Conservation (phyloP, 768 basidiomycete species). For the Collybia mongolica region DNA sequence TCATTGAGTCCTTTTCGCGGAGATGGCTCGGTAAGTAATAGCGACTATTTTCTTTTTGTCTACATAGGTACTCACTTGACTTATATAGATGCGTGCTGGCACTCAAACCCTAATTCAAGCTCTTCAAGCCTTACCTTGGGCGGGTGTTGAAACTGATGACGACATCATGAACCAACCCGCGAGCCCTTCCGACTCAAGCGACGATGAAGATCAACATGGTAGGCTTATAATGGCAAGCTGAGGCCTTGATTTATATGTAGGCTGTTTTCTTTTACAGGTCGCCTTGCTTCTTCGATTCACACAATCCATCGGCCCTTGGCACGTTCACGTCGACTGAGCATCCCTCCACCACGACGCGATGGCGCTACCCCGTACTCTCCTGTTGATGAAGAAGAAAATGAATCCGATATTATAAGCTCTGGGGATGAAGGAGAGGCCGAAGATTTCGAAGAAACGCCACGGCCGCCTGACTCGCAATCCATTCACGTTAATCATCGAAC, state of each 20-base stretch:
- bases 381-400: constrained; percentile 32
- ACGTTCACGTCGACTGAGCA: constrained; percentile 50
- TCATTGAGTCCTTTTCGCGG: constrained; percentile 57
- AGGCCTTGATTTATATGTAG: constrained; percentile 2
- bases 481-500: constrained; percentile 1
- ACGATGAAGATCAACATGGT: constrained; percentile 52
- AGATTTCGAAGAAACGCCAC: constrained; percentile 60
- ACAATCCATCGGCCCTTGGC: constrained; percentile 83
- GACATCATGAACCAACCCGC: constrained; percentile 45
- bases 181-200: constrained; percentile 60
- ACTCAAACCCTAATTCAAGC: constrained; percentile 90
- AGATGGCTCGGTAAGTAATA: constrained; percentile 62
- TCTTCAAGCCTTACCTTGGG: constrained; percentile 82
- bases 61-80: constrained; percentile 12
- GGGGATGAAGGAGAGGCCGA: constrained; percentile 53
- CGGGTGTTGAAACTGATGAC: constrained; percentile 68
- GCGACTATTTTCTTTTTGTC: constrained; percentile 7
- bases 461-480: constrained; percentile 22
- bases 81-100: constrained; percentile 73
- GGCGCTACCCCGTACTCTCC: constrained; percentile 15
- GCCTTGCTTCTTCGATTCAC: constrained; percentile 83
- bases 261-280: constrained; percentile 30
- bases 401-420: constrained; percentile 31
- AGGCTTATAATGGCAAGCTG: constrained; percentile 20
- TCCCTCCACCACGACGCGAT: constrained; percentile 18